Evolutionary conservation across 306 rosid species (phyloP), one percentile per base, ranked within the genome.

Genomic region (Corylus americana): DNA sequence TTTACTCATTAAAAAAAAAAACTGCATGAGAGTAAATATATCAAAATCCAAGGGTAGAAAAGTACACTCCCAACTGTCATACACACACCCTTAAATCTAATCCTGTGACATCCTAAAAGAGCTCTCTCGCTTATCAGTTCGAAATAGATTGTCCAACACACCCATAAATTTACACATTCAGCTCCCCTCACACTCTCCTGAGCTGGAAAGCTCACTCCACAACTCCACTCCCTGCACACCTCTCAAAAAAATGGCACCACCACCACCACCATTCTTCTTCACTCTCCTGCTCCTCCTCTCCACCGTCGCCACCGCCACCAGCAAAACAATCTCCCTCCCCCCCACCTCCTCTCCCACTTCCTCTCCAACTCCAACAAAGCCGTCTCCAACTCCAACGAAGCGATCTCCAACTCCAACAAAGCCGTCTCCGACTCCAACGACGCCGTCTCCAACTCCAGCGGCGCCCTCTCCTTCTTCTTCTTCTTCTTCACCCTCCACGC

Each of bases 401-500:
- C 35, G 3, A 3, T 31, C 35, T 31, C 35, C 35, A 31, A 31
- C 35, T 31, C 35, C 35, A 31, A 31, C 35, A 31, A 31, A 31
- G 35, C 35, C 35, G 44, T 4, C 87, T 0, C 77, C 81, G 0
- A 59, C 88, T 0, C 77, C 81, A 0, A 59, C 87, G 0, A 59
- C 87, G 0, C 77, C 83, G 0, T 53, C 89, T 6, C 58, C 88
- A 0, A 42, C 82, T 0, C 27, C 83, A 1, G 11, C 87, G 9
- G 4, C 81, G 1, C 7, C 84, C 0, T 1, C 83, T 0, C 31
- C 83, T 0, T 44, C 83, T 4, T 45, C 90, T 0, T 1, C 91
- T 3, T 20, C 87, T 1, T 49, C 79, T 22, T 77, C 86, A 1
- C 42, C 81, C 6, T 83, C 92, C 20, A 75, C 87, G 17, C 92